Conservation (phyloP, 2,329 filamentous ascomycete genomes). For the Neonectria neomacrospora region DNA sequence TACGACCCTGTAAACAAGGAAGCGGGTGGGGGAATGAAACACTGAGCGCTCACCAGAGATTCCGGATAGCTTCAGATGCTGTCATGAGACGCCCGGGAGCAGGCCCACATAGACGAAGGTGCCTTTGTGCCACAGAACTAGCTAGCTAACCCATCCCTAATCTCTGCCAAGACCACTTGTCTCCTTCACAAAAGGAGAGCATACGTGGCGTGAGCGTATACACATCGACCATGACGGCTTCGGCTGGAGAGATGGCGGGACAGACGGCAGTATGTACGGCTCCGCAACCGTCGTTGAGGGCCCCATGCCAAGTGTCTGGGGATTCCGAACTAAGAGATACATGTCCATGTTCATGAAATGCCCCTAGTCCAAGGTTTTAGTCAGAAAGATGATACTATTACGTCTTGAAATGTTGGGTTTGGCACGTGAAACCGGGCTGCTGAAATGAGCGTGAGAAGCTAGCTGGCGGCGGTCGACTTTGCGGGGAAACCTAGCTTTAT, state of each 20-base stretch:
- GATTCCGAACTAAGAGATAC: slow-evolving; percentile 36
- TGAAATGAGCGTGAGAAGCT: slow-evolving; percentile 25
- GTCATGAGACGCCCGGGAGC: neutral
- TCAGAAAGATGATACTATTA: slow-evolving; percentile 42
- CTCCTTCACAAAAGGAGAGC: neutral
- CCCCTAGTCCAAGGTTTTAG: slow-evolving; percentile 36
- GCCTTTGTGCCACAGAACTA: neutral
- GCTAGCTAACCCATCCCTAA: neutral
- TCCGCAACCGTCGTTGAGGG: slow-evolving; percentile 30
- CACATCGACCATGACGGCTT: slow-evolving; percentile 16
- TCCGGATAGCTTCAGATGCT: slow-evolving; percentile 6
- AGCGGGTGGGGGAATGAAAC: neutral
- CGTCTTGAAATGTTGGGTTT: slow-evolving; percentile 36
- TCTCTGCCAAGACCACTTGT: neutral
- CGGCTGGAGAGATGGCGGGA: slow-evolving; percentile 18
- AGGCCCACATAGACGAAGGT: slow-evolving; percentile 2
- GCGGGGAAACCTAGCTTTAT: slow-evolving; percentile 44
- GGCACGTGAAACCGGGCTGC: slow-evolving; percentile 37
- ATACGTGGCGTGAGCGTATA: slow-evolving; percentile 23
- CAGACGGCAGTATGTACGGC: slow-evolving; percentile 36
- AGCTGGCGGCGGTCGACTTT: slow-evolving; percentile 33
- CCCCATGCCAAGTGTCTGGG: slow-evolving; percentile 34
- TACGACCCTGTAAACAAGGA: neutral
- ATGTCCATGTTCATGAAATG: slow-evolving; percentile 27
- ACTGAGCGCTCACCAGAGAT: neutral